Base-by-base conservation (phyloP, 176 grass and related monocot species). In the Aegilops bicornis region DNA sequence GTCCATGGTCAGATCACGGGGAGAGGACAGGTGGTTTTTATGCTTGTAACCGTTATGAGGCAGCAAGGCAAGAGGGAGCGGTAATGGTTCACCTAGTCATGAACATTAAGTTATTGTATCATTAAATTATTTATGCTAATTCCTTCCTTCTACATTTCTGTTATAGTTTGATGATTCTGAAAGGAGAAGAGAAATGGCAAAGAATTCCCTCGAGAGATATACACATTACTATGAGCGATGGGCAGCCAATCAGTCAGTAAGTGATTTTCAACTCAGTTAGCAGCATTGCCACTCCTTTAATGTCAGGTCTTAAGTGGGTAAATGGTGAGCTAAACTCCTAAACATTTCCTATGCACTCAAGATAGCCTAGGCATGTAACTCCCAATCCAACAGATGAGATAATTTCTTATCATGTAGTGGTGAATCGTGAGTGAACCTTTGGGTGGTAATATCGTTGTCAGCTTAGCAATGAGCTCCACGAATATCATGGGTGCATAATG, bases 141-240 rank as follows among this genome's bases (percentile, higher is more conserved):
- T 54, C 20, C 20, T 82, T 54, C 13, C 20, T 69, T 69, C 1
- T 24, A 25, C 39, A 59, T 43, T 79, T 40, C 85, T 61, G n/a
- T 85, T 91, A 82, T 77, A 99, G 97, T 99, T 93, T 56, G 97
- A 99, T 35, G 97, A 99, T 94, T 96, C 94, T 88, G 97, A 99
- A 90, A 93, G 92, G 90, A 94, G 97, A 89, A 94, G 97, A 97
- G 97, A 99, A 92, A 99, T 99, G 97, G 97, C 97, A 62, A 99
- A 99, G 85, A 99, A 99, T 78, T 99, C 97, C 29, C 97, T 99
- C 39, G 97, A 99, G 90, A 94, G 97, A 87, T 99, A 99, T 64
- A 99, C 97, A 74, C 97, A 99, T 87, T 99, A 99, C 77, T 99
- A 99, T 89, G 97, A 99, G 69, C 94, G 97, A 35, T 99, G 97